Evolutionary conservation across 2,329 filamentous ascomycete species (phyloP).

Genomic region (Metarhizium rileyi): DNA sequence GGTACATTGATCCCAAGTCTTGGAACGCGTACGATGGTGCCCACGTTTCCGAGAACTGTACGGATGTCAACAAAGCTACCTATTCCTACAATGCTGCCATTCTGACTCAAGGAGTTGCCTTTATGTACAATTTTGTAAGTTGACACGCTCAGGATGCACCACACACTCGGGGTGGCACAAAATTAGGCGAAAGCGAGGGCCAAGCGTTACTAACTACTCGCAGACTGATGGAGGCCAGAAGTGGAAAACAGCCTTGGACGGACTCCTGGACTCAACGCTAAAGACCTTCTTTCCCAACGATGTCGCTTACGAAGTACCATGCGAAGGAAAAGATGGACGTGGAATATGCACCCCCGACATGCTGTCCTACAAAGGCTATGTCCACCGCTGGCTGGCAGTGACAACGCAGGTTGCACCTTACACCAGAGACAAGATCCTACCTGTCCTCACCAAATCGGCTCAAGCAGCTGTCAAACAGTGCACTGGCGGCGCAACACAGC

Average conservation of each 20-base stretch:
- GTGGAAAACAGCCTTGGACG: conserved; percentile 48
- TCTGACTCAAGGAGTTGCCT: conserved; percentile 52
- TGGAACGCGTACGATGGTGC: conserved; percentile 58
- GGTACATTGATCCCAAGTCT: conserved; percentile 48
- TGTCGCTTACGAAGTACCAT: conserved; percentile 57
- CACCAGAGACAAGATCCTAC: conserved; percentile 43
- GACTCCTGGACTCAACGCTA: conserved; percentile 40
- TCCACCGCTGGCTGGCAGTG: conserved; percentile 55
- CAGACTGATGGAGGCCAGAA: conserved; percentile 38
- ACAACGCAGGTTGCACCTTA: conserved; percentile 53
- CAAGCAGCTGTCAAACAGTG: conserved; percentile 52
- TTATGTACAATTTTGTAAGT: conserved; percentile 56
- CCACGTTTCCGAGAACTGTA: conserved; percentile 48
- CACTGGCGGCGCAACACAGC: conserved; percentile 45
- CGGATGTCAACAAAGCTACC: conserved; percentile 48
- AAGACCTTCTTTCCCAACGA: conserved; percentile 45
- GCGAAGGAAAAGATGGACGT: conserved; percentile 47
- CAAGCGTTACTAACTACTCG: conserved; percentile 12
- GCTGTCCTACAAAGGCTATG: conserved; percentile 61
- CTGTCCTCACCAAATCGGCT: conserved; percentile 48
- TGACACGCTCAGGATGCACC: no score
- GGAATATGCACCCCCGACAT: conserved; percentile 61
- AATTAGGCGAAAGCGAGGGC: no score
- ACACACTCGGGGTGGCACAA: neutral
- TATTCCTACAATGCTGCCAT: conserved; percentile 60